Base-by-base conservation (phyloP, 2,329 filamentous ascomycete species). In the Penicillium griseofulvum region DNA sequence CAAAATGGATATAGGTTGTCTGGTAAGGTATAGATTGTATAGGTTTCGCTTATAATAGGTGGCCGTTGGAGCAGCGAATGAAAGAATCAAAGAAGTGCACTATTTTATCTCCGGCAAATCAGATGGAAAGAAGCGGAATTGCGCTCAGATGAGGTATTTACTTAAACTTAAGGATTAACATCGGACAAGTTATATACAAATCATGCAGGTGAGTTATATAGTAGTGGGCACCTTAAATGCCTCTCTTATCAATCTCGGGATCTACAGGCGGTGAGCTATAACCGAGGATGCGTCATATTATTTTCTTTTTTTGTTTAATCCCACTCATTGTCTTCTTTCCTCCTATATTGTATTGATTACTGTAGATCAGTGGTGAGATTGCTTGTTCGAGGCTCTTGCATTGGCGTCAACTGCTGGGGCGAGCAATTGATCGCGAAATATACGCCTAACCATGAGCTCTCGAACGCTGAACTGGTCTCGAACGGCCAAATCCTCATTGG, bases 401-500 rank as follows among this genome's bases (percentile, higher is more conserved):
- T 33, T 16, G 17, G 37, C n/a, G 5, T 34, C 29, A 34, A 50
- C 39, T 50, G 28, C 34, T 49, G 37, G 37, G 24, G 34, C 42
- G 19, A 53, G 54, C 34, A 55, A 42, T 42, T 54, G 54, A 39
- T 28, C 47, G 28, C 28, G 22, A 28, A 26, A 28, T 16, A 45
- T 22, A 24, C 29, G 11, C 28, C 34, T 19, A 67, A 70, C 56
- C 64, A 76, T 76, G 73, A 71, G 63, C 66, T 66, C 66, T 46
- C 68, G 67, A 61, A 63, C 68, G 50, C 54, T 73, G 42, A 66
- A 53, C 55, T 68, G 64, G 65, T 66, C 68, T 51, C 65, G 68
- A 56, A 66, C 68, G 46, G 62, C 66, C 41, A 65, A 67, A 60
- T 63, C 63, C 51, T 61, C 65, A 17, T 58, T 65, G 42, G 60